Evolutionary conservation across 805 yeast species (phyloP), one percentile per base, ranked within the genome.

Genomic region (Cyberlindnera sargentensis): DNA sequence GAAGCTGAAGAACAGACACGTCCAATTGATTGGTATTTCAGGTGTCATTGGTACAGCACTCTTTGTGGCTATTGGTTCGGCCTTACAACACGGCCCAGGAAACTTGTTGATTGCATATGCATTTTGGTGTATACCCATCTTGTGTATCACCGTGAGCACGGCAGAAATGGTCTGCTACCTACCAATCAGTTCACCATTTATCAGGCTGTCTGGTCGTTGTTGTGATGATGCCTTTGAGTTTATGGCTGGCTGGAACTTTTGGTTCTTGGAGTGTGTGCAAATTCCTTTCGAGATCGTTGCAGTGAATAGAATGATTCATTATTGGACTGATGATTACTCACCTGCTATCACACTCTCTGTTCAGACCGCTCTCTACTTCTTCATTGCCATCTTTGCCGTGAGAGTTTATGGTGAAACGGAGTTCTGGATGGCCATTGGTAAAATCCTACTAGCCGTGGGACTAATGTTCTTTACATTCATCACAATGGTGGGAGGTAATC

Each of bases 401-500:
- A 68, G 61, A 50, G 72, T 72, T 47, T 76, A 72, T 51, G 82
- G 79, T 55, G 73, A 72, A 45, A 72, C 78, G 2, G 80, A 75
- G 56, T 73, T 74, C 41, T 6, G 67, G 57, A 46, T 84, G 78
- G 60, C 83, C 83, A 82, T 72, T 79, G 51, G 84, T 61, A 84
- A 84, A 60, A 77, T 84, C 31, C 47, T 82, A 40, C 73, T 84
- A 11, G 84, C 24, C n/a, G 56, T 80, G 11, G 95, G 91, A 5
- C 68, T 86, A 41, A 70, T 86, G 40, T 58, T 81, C 33, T 84
- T 82, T 62, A 83, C 91, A 4, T 80, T 86, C 53, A 61, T 84
- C 41, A 77, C 86, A 6, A 85, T 85, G 91, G 76, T 82, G 30
- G 95, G 95, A 34, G 95, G 95, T 29, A 85, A 84, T 58, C 95